phyloP scores from a whole-genome alignment of 2,329 filamentous ascomycete species.

The Arthrobotrys conoides region DNA sequence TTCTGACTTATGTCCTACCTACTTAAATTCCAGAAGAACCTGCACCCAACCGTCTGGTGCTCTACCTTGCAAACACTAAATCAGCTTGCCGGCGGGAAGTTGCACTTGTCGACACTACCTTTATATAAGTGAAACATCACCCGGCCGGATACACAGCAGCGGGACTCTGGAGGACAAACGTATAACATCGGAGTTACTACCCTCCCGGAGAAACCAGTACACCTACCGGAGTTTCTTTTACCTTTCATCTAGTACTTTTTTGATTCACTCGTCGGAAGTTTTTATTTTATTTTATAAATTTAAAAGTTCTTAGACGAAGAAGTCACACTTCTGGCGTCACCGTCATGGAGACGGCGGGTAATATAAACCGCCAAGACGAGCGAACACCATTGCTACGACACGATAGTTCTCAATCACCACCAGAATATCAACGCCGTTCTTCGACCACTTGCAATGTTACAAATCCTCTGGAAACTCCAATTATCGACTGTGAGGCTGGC shows the following conservation, averaged over 20 bases:
- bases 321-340: neutral
- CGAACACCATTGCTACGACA: conserved; percentile 30
- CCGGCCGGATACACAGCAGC: conserved; percentile 8
- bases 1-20: conserved; percentile 2
- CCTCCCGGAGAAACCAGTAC: neutral
- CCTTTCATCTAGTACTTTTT: neutral
- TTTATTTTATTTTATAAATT: neutral
- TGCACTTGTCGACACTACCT: neutral
- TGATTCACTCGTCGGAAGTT: neutral
- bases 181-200: neutral
- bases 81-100: neutral
- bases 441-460: neutral
- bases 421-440: conserved; percentile 1
- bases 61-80: neutral
- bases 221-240: neutral
- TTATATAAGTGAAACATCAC: conserved; percentile 24
- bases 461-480: neutral
- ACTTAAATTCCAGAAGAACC: conserved; percentile 2
- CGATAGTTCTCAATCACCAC: neutral
- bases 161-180: neutral
- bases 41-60: conserved; percentile 6
- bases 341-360: neutral
- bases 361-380: conserved; percentile 26
- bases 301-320: neutral
- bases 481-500: conserved; percentile 29